Base-by-base conservation (phyloP, 1,284 basidiomycete species). In the Neonothopanus nambi region DNA sequence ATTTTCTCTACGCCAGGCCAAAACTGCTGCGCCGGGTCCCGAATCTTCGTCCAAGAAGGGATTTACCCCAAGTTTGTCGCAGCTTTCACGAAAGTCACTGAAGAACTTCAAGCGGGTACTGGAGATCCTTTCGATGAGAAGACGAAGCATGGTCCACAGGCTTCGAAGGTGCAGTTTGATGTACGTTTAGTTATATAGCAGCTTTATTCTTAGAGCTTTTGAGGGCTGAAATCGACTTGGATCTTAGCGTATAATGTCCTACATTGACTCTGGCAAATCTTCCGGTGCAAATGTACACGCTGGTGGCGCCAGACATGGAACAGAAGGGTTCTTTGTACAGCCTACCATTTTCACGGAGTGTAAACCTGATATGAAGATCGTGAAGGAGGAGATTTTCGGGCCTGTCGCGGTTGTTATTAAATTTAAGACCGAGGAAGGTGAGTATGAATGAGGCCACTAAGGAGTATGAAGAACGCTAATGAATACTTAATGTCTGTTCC, bases 311-410 rank as follows among this genome's bases (percentile, higher is more conserved):
- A 72, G 86, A 95, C 70, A 89, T 89, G 89, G 93, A 42, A 70
- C 73, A 7, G 82, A 91, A 67, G 88, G 89, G 0, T 90, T 78
- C 74, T 90, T 81, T 70, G 83, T 91, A 67, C 26, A 59, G 58
- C 90, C 89, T 6, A 95, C 93, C 24, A 84, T 96, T 70, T 95
- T 95, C 77, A 87, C 87, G 40, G 76, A 93, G 65, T 81, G 82
- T 54, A 79, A 77, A 51, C 78, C 83, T 28, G 79, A 87, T 60
- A 93, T 94, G 89, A 87, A 82, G 72, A 95, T 97, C 64, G 84
- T 89, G 47, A 73, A 78, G 61, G 94, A 96, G 71, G 94, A 96
- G 72, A 93, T 95, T 63, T 93, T 94, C 64, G 93, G 92, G 17
- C 93, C 93, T 42, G 88, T 92, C 43, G 81, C 79, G 48, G 82